Conservation (phyloP, 306 rosid species). For the Lupinus albus region DNA sequence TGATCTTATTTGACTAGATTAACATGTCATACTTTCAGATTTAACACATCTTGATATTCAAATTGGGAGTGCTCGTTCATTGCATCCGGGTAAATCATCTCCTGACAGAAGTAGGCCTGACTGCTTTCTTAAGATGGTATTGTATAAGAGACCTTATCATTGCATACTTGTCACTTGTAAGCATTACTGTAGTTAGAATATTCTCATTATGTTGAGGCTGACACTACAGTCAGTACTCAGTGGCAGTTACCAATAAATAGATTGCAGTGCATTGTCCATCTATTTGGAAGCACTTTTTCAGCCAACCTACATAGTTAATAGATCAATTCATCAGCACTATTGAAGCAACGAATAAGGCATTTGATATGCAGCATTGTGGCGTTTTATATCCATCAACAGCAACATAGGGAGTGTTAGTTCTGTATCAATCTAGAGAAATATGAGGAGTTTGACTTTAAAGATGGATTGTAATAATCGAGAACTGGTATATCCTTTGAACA, state of each 20-base stretch:
- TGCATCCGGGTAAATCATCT: slow-evolving; percentile 68
- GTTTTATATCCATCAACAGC: slow-evolving; percentile 12
- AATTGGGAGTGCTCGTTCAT: slow-evolving; percentile 70
- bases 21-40: slow-evolving; percentile 54
- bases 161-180: slow-evolving; percentile 12
- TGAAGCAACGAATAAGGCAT: slow-evolving; percentile 3
- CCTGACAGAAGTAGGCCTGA: slow-evolving; percentile 63
- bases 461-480: neutral
- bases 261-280: slow-evolving; percentile 3
- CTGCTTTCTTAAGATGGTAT: slow-evolving; percentile 87
- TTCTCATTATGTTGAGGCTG: slow-evolving; percentile 7
- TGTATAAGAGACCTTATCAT: slow-evolving; percentile 21
- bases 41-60: slow-evolving; percentile 50
- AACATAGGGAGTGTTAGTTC: slow-evolving; percentile 2
- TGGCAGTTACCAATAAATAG: slow-evolving; percentile 6
- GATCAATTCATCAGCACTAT: neutral
- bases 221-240: neutral
- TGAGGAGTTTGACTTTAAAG: too few species aligned
- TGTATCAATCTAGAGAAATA: neutral
- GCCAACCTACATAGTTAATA: slow-evolving; percentile 23
- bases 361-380: slow-evolving; percentile 18
- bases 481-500: too few species aligned
- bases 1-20: slow-evolving; percentile 25
- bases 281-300: slow-evolving; percentile 5
- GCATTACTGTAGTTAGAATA: neutral